Evolutionary conservation across 805 yeast genomes (phyloP).

Genomic region (Cyberlindnera saturnus): DNA sequence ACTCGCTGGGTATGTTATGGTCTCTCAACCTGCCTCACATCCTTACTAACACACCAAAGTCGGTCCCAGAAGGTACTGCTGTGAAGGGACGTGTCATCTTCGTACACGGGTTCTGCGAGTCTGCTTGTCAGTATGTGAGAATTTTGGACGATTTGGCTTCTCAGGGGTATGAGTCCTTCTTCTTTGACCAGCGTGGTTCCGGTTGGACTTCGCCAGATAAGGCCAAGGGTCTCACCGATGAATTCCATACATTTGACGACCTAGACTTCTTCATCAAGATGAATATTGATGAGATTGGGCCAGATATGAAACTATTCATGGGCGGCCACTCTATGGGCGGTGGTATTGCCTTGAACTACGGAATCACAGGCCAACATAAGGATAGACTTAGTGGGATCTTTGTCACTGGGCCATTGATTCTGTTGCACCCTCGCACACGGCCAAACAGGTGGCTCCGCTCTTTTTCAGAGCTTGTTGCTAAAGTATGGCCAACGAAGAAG

Average conservation of each 20-base stretch:
- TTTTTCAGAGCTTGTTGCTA: conserved; percentile 36
- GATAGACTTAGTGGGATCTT: conserved; percentile 41
- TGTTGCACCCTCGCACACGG: conserved; percentile 49
- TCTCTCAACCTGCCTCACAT: background rate
- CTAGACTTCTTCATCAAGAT: conserved; percentile 49
- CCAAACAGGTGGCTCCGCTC: conserved; percentile 43
- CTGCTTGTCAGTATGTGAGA: conserved; percentile 41
- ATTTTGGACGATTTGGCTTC: conserved; percentile 46
- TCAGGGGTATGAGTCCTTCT: conserved; percentile 58
- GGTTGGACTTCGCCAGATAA: conserved; percentile 57
- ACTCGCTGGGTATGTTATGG: conserved; percentile 20
- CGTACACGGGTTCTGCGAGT: conserved; percentile 75
- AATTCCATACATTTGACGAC: conserved; percentile 49
- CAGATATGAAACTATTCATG: conserved; percentile 38
- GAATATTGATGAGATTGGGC: conserved; percentile 32
- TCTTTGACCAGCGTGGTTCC: conserved; percentile 73
- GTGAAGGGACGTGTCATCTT: conserved; percentile 50
- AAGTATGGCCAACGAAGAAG: conserved; percentile 40
- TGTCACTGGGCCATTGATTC: conserved; percentile 55
- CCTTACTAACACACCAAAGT: conserved; percentile 2
- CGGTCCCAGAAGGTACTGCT: conserved; percentile 27
- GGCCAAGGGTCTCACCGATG: conserved; percentile 50
- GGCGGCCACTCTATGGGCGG: conserved; percentile 84
- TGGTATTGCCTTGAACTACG: conserved; percentile 60
- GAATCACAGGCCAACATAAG: conserved; percentile 44